Conservation (phyloP, 352 stramenopile genomes). For the Phytophthora agathidicida region DNA sequence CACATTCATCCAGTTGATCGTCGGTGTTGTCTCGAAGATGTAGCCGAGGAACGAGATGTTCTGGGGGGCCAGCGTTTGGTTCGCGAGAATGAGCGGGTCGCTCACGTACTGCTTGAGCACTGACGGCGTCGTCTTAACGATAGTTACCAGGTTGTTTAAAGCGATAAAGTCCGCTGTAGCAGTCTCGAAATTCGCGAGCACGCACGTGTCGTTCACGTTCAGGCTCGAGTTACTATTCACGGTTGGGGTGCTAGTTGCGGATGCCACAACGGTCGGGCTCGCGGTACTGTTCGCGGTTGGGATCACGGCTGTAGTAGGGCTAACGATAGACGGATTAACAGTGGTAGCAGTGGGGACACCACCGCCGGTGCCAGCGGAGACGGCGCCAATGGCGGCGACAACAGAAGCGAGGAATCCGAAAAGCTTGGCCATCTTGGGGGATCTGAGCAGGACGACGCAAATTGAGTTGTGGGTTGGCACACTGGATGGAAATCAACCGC, state of each 20-base stretch:
- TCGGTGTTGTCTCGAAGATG: constrained; percentile 44
- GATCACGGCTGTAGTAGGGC: not conserved
- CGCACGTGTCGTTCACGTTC: constrained; percentile 34
- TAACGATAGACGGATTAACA: too few species aligned
- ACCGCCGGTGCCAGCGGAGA: constrained; percentile 20
- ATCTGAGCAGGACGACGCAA: constrained; percentile 29
- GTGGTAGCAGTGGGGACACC: not conserved
- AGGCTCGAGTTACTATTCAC: not conserved
- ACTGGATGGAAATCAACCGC: not conserved
- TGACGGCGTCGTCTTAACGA: constrained; percentile 46
- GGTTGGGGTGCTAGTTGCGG: not conserved
- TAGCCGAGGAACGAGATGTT: constrained; percentile 60
- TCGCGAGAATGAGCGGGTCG: constrained; percentile 46
- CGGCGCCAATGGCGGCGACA: constrained; percentile 11
- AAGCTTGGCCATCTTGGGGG: constrained; percentile 32
- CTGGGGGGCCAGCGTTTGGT: constrained; percentile 48
- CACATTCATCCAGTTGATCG: constrained; percentile 54
- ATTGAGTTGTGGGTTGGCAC: constrained; percentile 27
- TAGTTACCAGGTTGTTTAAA: constrained; percentile 49
- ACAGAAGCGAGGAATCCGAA: constrained; percentile 23
- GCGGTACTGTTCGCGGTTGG: not conserved
- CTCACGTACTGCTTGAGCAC: constrained; percentile 37
- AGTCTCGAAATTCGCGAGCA: constrained; percentile 50
- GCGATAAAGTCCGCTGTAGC: constrained; percentile 49
- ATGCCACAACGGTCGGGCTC: not conserved